A percentile compares a stretch with the other conserved stretches of the same genome.
Conservation (phyloP, 2,329 filamentous ascomycete genomes). For the Hypoxylon sp. region DNA sequence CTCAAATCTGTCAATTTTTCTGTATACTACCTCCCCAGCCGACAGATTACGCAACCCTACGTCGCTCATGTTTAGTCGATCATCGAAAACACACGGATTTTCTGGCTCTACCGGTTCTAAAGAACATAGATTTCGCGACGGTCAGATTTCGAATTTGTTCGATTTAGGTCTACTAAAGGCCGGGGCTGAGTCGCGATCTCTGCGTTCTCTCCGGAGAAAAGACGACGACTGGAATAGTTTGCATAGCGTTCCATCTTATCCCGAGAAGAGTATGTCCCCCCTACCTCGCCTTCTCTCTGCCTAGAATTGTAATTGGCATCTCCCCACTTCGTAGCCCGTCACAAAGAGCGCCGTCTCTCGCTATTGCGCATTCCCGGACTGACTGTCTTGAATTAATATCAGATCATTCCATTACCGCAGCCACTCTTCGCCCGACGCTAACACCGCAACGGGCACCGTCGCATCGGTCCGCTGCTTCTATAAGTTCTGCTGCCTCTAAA, state of each 20-base stretch:
- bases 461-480: constrained; percentile 58
- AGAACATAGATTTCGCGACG: constrained; percentile 57
- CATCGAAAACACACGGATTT: constrained; percentile 57
- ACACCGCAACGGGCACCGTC: constrained; percentile 55
- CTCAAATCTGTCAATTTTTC: constrained; percentile 11
- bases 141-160: constrained; percentile 56
- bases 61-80: constrained; percentile 64
- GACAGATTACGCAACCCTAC: constrained; percentile 27
- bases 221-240: constrained; percentile 51
- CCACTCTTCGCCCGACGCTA: constrained; percentile 53
- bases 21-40: constrained; percentile 25
- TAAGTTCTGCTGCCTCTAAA: constrained; percentile 56
- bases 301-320: constrained; percentile 19
- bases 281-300: constrained; percentile 10
- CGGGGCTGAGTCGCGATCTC: constrained; percentile 52
- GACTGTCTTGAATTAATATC: constrained; percentile 43
- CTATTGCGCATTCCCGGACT: constrained; percentile 42
- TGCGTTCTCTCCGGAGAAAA: constrained; percentile 52
- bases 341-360: constrained; percentile 27
- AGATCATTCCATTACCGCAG: constrained; percentile 59
- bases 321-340: constrained; percentile 41
- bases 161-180: constrained; percentile 62
- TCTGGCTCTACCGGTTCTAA: constrained; percentile 50
- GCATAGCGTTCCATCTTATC: constrained; percentile 55
- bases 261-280: constrained; percentile 59